Conservation (phyloP, 2,329 filamentous ascomycete species). For the Calycina marina region DNA sequence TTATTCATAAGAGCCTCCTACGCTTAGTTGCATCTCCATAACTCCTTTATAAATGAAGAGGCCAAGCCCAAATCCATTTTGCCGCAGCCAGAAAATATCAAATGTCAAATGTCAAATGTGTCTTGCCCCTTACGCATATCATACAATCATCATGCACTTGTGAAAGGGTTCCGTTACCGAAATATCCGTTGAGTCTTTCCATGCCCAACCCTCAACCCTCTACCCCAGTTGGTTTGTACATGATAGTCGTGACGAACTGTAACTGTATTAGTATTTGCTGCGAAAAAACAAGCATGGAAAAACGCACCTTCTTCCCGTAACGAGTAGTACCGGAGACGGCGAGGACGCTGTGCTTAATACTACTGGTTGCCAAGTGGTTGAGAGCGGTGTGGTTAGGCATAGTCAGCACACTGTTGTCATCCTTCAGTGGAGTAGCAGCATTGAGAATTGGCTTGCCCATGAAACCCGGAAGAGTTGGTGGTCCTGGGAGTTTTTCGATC, state of each 20-base stretch:
- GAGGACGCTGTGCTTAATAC: constrained; percentile 91
- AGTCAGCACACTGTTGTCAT: constrained; percentile 91
- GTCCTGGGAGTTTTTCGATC: constrained; percentile 65
- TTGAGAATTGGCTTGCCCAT: constrained; percentile 91
- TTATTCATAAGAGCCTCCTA: no score
- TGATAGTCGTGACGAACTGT: constrained; percentile 95
- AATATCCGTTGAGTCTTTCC: no score
- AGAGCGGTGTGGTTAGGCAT: constrained; percentile 96
- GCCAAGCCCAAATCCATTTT: no score
- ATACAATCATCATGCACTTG: no score
- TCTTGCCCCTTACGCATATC: no score
- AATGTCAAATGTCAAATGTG: no score
- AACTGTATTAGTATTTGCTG: no score
- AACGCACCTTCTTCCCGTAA: constrained; percentile 78
- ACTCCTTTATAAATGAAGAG: no score
- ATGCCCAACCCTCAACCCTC: constrained; percentile 26
- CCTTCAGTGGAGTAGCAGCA: constrained; percentile 80
- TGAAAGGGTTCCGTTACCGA: no score
- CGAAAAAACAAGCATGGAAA: no score
- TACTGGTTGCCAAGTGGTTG: constrained; percentile 93
- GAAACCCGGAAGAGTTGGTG: constrained; percentile 79
- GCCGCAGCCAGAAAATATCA: no score
- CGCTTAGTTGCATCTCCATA: no score
- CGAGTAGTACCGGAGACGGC: constrained; percentile 95
- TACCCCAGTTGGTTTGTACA: constrained; percentile 79